Evolutionary conservation across 371 early-diverging fungal genomes (phyloP), one percentile per base, ranked within the genome.

Genomic region (Cladochytrium tenue): DNA sequence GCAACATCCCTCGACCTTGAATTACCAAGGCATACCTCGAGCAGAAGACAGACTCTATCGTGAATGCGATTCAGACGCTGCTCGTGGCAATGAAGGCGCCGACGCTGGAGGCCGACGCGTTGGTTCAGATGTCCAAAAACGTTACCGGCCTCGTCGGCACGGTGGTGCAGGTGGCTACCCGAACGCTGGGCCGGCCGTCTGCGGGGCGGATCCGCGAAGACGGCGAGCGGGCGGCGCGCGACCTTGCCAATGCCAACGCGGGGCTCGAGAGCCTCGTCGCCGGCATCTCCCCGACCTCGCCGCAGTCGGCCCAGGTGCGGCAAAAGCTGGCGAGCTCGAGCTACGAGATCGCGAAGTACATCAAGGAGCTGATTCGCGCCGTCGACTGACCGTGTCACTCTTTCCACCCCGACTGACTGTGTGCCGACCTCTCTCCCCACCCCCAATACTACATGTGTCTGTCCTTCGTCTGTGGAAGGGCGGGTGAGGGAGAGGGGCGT

Each of bases 341-440:
- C 27, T 93, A 93, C 73, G 95, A 97, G 69, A 92, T 97, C 72
- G 96, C 95, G 13, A 94, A 93, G 34, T 77, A 72, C 63, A 77
- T 80, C 50, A 80, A 80, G 67, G 80, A 80, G 60, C 67, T 80
- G 17, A 80, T 80, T 51, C 63, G 72, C 25, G 64, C 75, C 50
- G 73, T 80, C 57, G 67, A n/a, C n/a, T n/a, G n/a, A n/a, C n/a
- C n/a, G n/a, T n/a, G n/a, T n/a, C n/a, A n/a, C n/a, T n/a, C n/a
- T n/a, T n/a, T n/a, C n/a, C n/a, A n/a, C n/a, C n/a, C n/a, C n/a
- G n/a, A n/a, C n/a, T n/a, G n/a, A n/a, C n/a, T n/a, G n/a, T n/a
- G n/a, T n/a, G n/a, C n/a, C n/a, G n/a, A n/a, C n/a, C n/a, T n/a
- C n/a, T n/a, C n/a, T n/a, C n/a, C n/a, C n/a, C n/a, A n/a, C n/a